Conservation (phyloP, 2,329 filamentous ascomycete genomes). For the Epichloe typhina region DNA sequence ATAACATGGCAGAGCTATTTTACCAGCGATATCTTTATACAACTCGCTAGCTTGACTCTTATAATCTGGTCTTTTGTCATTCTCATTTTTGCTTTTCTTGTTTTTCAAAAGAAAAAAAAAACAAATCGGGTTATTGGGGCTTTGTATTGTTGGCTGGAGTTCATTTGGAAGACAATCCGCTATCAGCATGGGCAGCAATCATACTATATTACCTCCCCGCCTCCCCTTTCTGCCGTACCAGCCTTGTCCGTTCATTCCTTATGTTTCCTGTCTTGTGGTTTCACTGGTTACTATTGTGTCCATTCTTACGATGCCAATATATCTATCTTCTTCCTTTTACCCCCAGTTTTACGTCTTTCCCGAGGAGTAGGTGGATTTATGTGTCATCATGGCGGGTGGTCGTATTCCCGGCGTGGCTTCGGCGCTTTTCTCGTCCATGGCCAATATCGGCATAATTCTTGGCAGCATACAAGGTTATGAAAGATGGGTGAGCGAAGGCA, state of each 20-base stretch:
- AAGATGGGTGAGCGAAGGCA: not conserved
- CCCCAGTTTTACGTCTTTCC: not conserved
- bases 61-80: not conserved
- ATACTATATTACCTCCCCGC: not conserved
- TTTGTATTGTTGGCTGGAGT: conserved; percentile 27
- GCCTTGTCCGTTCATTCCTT: conserved; percentile 6
- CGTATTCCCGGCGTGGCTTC: too few relatives aligned
- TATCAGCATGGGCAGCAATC: conserved; percentile 3
- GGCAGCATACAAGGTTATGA: not conserved
- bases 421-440: not conserved
- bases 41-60: not conserved
- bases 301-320: conserved; percentile 4
- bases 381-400: too few relatives aligned
- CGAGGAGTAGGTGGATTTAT: not conserved
- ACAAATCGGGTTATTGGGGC: conserved; percentile 18
- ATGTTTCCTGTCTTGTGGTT: conserved; percentile 4
- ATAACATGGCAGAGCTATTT: not conserved
- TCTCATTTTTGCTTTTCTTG: conserved; percentile 11
- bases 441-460: not conserved
- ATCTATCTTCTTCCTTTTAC: not conserved
- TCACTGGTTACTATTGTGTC: conserved; percentile 4
- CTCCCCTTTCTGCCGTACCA: conserved; percentile 9
- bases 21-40: not conserved
- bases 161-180: conserved; percentile 21
- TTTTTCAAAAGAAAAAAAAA: not conserved